phyloP scores from a whole-genome alignment of 2,329 filamentous ascomycete genomes.

The Tolypocladium ophioglossoides region DNA sequence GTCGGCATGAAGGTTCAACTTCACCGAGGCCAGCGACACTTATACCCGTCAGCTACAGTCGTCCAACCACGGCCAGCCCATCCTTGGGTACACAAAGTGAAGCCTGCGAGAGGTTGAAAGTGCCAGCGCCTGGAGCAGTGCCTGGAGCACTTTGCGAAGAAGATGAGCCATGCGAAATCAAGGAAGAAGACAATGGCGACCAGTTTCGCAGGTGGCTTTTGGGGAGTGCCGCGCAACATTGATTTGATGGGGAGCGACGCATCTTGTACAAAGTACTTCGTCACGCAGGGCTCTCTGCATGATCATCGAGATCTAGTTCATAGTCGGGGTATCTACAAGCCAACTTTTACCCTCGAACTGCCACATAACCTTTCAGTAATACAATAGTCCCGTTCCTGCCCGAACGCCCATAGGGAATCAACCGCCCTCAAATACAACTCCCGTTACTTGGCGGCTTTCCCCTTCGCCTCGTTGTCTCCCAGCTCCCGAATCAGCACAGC shows the following conservation, averaged over 20 bases:
- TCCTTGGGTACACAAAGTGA: not conserved
- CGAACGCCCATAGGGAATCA: slow-evolving; percentile 20
- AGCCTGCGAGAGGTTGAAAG: not conserved
- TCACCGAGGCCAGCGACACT: not conserved
- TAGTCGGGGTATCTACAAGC: slow-evolving; percentile 22
- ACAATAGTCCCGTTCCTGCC: slow-evolving; percentile 5
- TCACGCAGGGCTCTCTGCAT: not conserved
- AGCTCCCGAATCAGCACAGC: slow-evolving; percentile 76
- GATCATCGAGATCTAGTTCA: slow-evolving; percentile 8
- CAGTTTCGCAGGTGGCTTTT: not conserved
- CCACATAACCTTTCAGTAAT: slow-evolving; percentile 3
- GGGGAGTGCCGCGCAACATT: not conserved
- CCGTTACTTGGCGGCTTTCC: slow-evolving; percentile 60
- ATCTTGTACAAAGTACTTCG: not conserved
- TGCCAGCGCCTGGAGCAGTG: not conserved
- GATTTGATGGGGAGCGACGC: not conserved
- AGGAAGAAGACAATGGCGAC: no score
- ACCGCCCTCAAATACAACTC: slow-evolving; percentile 4
- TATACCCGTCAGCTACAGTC: not conserved
- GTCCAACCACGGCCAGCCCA: not conserved
- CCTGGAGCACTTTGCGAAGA: not conserved
- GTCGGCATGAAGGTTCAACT: not conserved
- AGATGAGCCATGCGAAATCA: no score
- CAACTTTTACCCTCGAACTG: slow-evolving; percentile 6
- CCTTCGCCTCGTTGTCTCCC: slow-evolving; percentile 78